Base-by-base conservation (phyloP, 805 yeast species). In the Cyberlindnera mycetangii region DNA sequence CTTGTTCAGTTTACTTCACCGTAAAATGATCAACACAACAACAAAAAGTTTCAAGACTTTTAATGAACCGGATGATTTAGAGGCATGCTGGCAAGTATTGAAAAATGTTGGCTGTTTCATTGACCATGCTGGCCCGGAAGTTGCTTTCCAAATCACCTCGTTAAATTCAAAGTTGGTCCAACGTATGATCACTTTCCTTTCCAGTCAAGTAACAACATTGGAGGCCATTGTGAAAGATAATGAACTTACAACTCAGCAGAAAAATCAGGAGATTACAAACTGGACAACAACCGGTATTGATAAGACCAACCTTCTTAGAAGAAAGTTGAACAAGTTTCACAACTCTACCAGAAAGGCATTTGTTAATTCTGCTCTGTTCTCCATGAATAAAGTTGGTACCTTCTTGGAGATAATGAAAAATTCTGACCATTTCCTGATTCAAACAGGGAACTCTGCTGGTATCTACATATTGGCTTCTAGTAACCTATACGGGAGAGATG, bases 41-140 rank as follows among this genome's bases (percentile, higher is more conserved):
- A 76, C 78, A 45, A 72, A 78, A 4, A 76, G 84, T 12, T 86
- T 87, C 67, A 76, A 89, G 54, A 85, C 95, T 0, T 88, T 87
- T 64, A 88, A 88, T 57, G 97, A 88, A 56, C 90, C 96, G 1
- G 99, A 92, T 53, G 89, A 85, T 58, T 69, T 93, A 39, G 95
- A 89, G 56, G 78, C 74, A 42, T 86, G 86, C 35, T 93, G 96
- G 90, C 73, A 75, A 24, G 81, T 83, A 54, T 69, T 93, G 52
- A 85, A 78, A 54, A 81, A 81, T 54, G 74, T 88, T 28, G 97
- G 97, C 12, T 78, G 75, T 49, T 83, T 76, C 53, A 75, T 93
- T 22, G 89, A 85, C 33, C 85, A 88, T 6, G 92, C 95, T 22
- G 88, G 93, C 32, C 76, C 79, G 6, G 81, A 84, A 14, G 81